Conservation (phyloP, 495 filamentous ascomycete species). For the Collariella sp. region DNA sequence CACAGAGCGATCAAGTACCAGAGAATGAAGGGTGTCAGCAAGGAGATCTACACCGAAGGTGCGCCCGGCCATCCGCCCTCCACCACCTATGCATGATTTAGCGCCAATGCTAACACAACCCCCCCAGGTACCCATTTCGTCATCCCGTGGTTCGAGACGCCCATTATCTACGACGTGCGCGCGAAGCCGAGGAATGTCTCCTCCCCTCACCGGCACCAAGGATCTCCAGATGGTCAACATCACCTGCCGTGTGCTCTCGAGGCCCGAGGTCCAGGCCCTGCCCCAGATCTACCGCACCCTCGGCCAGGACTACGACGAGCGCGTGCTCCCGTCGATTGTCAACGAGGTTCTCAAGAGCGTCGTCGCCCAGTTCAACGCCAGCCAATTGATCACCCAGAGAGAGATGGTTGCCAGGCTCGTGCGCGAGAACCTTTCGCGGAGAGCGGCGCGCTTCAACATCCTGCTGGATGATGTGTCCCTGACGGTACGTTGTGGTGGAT, state of each 20-base stretch:
- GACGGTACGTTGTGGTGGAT: conserved; percentile 54
- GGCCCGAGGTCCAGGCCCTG: conserved; percentile 77
- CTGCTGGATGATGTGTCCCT: conserved; percentile 93
- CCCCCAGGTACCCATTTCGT: conserved; percentile 79
- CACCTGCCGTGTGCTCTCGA: conserved; percentile 96
- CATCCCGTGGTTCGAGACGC: conserved; percentile 95
- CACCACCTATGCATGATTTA: neutral
- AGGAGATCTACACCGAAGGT: conserved; percentile 97
- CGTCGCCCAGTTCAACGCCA: conserved; percentile 97
- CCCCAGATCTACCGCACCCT: conserved; percentile 96
- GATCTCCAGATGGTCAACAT: conserved; percentile 99
- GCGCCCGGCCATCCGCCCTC: conserved; percentile 18
- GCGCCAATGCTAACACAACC: neutral
- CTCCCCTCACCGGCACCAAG: conserved; percentile 95
- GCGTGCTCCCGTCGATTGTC: conserved; percentile 93
- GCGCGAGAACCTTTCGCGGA: conserved; percentile 80
- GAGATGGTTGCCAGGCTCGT: conserved; percentile 91
- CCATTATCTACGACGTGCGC: conserved; percentile 93
- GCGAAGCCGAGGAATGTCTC: conserved; percentile 94
- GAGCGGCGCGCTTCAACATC: conserved; percentile 95
- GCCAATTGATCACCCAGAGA: conserved; percentile 95
- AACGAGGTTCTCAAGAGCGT: conserved; percentile 99
- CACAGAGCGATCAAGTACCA: conserved; percentile 99
- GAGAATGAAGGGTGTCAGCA: conserved; percentile 83
- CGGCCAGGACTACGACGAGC: conserved; percentile 92